These are phyloP conservation scores for Didymella pinodella DNA, from an alignment of 2,329 filamentous ascomycete genomes.

Conservation along the genomic window DNA sequence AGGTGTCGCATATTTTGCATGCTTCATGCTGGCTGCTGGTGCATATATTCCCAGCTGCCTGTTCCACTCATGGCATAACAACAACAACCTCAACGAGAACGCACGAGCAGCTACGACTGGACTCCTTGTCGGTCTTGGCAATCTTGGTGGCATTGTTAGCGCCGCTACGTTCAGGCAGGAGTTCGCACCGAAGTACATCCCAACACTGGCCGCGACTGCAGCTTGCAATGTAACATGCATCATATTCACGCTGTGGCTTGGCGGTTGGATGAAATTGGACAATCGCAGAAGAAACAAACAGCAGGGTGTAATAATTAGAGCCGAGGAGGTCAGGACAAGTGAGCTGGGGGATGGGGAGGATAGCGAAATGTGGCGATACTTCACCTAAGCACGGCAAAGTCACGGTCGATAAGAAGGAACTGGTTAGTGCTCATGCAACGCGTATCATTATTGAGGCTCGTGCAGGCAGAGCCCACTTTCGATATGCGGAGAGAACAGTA, in stretches of 20 bases:
- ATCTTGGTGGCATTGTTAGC: slow-evolving; percentile 58
- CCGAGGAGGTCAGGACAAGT: slow-evolving; percentile 53
- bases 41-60: slow-evolving; percentile 59
- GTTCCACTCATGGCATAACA: slow-evolving; percentile 62
- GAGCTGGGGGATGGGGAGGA: slow-evolving; percentile 51
- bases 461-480: not conserved
- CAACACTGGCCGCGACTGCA: slow-evolving; percentile 56
- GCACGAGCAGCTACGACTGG: slow-evolving; percentile 59
- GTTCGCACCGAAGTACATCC: slow-evolving; percentile 60
- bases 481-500: not conserved
- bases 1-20: slow-evolving; percentile 60
- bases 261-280: slow-evolving; percentile 57
- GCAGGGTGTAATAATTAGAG: slow-evolving; percentile 47
- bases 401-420: not conserved
- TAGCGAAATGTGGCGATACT: slow-evolving; percentile 51
- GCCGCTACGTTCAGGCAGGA: slow-evolving; percentile 57
- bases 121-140: slow-evolving; percentile 58
- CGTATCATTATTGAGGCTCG: not conserved
- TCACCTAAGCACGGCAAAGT: slow-evolving; percentile 27
- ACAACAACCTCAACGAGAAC: slow-evolving; percentile 62
- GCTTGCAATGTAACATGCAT: slow-evolving; percentile 56
- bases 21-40: slow-evolving; percentile 57
- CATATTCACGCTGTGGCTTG: slow-evolving; percentile 49
- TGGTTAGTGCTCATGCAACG: not conserved
- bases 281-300: slow-evolving; percentile 53